Conservation (phyloP, 441 rosid species). For the Eruca vesicaria region DNA sequence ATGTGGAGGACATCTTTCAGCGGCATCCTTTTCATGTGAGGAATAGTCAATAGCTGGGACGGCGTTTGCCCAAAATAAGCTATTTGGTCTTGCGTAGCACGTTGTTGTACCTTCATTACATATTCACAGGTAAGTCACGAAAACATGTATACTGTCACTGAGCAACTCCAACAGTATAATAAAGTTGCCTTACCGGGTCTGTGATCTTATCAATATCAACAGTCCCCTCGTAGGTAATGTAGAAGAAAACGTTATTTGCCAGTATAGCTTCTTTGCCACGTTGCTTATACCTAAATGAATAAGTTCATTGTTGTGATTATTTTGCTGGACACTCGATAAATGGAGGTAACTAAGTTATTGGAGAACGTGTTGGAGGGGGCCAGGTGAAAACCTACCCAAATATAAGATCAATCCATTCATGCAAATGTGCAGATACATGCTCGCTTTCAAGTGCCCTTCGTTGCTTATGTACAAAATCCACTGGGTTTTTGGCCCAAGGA, state of each 20-base stretch:
- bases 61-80: slow-evolving; percentile 99
- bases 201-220: slow-evolving; percentile 92
- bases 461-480: slow-evolving; percentile 97
- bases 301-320: slow-evolving; percentile 23
- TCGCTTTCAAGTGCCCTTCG: slow-evolving; percentile 97
- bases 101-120: slow-evolving; percentile 79
- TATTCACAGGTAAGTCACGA: slow-evolving; percentile 28
- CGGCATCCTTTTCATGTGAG: slow-evolving; percentile 89
- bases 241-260: slow-evolving; percentile 97
- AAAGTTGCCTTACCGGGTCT: slow-evolving; percentile 69
- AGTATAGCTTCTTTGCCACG: slow-evolving; percentile 98
- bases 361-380: slow-evolving; percentile 13
- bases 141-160: slow-evolving; percentile 11
- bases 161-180: slow-evolving; percentile 18
- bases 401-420: slow-evolving; percentile 98
- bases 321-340: slow-evolving; percentile 23
- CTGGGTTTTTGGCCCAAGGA: slow-evolving; percentile 92
- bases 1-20: slow-evolving; percentile 83
- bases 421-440: slow-evolving; percentile 92
- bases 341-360: slow-evolving; percentile 12
- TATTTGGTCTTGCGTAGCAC: slow-evolving; percentile 96
- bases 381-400: slow-evolving; percentile 79
- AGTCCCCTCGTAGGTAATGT: slow-evolving; percentile 96
- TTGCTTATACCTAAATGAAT: slow-evolving; percentile 79
- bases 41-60: slow-evolving; percentile 87